Evolutionary conservation across 2,329 filamentous ascomycete genomes (phyloP).

Genomic region (Diaporthe ilicicola): DNA sequence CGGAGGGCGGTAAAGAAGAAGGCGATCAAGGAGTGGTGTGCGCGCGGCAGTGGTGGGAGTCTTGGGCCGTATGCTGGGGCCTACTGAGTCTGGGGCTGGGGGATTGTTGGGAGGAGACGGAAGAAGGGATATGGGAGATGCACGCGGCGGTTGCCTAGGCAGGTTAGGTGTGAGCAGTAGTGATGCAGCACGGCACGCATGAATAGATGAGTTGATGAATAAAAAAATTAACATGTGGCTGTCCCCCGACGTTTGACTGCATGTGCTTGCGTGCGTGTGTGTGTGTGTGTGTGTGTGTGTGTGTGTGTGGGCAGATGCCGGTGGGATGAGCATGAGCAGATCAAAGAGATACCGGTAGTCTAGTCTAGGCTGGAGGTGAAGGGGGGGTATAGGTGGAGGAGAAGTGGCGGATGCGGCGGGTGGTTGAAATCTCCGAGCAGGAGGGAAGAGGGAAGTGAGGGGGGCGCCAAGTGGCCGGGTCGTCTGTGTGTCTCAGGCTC

Average conservation of each 20-base stretch:
- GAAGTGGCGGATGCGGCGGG: background rate
- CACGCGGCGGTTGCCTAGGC: background rate
- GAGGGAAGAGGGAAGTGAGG: background rate
- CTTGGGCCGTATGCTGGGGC: slow-evolving; percentile 18
- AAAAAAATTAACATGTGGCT: slow-evolving; percentile 11
- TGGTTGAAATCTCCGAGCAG: background rate
- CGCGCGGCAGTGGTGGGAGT: slow-evolving; percentile 13
- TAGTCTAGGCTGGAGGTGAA: background rate
- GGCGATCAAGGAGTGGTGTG: slow-evolving; percentile 24
- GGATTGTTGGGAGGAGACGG: background rate
- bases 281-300: background rate
- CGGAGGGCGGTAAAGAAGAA: slow-evolving; percentile 20
- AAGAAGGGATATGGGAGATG: background rate
- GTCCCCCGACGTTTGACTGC: slow-evolving; percentile 3
- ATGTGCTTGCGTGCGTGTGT: background rate
- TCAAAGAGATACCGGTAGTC: too few species aligned
- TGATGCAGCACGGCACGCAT: background rate
- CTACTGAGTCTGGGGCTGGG: background rate
- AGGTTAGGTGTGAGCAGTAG: background rate
- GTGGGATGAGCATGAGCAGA: background rate
- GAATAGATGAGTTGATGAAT: background rate
- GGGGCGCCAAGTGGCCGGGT: slow-evolving; percentile 16
- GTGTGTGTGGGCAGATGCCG: slow-evolving; percentile 10
- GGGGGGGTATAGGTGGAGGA: background rate
- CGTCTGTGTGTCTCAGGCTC: slow-evolving; percentile 10